phyloP scores from a whole-genome alignment of 768 basidiomycete genomes.

The Auriscalpium vulgare region DNA sequence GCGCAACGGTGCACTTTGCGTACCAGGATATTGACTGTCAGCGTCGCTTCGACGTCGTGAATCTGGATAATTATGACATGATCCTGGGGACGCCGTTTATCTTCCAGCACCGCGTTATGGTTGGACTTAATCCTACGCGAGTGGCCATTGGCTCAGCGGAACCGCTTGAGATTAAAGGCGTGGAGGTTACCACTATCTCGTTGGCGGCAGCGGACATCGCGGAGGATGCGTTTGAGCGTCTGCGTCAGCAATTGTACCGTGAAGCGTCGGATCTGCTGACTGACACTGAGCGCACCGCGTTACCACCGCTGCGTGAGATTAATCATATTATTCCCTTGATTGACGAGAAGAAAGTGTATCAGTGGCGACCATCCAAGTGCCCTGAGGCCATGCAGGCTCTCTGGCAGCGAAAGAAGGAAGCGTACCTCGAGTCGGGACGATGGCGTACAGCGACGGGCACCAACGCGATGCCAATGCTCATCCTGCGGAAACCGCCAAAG shows the following conservation, averaged over 20 bases:
- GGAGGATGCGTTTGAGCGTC: neutral
- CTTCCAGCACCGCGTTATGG: conserved; percentile 14
- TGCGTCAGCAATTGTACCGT: too few species aligned
- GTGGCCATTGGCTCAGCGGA: neutral
- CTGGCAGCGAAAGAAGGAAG: conserved; percentile 24
- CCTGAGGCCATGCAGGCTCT: conserved; percentile 21
- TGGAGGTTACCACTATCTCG: neutral
- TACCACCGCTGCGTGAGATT: conserved; percentile 24
- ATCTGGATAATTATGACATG: conserved; percentile 21
- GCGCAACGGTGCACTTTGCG: conserved; percentile 17
- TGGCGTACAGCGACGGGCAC: conserved; percentile 22
- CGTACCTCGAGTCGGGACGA: conserved; percentile 22
- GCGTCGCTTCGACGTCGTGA: conserved; percentile 20
- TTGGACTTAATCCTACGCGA: neutral
- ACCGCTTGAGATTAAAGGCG: neutral
- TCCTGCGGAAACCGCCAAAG: conserved; percentile 22
- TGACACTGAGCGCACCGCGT: conserved; percentile 12
- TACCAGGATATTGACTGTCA: conserved; percentile 29
- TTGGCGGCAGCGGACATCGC: neutral
- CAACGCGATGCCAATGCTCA: conserved; percentile 26
- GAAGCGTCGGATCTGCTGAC: conserved; percentile 13
- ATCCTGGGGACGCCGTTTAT: conserved; percentile 27
- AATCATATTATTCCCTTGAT: conserved; percentile 31
- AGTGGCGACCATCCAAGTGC: conserved; percentile 29
- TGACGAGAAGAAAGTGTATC: conserved; percentile 24